Conservation (phyloP, 371 early-diverging fungal species). For the Mucor velutinosus region DNA sequence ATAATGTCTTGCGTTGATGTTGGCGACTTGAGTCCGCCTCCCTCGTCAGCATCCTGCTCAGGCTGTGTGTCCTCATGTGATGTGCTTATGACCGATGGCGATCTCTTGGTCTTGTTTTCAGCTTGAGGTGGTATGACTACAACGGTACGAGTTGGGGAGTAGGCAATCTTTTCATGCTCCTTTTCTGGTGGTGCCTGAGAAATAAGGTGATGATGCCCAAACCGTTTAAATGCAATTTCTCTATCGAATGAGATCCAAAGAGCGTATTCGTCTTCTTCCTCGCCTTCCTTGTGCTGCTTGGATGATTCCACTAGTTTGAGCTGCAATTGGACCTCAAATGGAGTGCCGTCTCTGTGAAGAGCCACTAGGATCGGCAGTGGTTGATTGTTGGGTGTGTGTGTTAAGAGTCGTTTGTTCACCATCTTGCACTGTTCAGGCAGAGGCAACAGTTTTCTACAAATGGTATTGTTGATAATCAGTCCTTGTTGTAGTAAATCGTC, state of each 20-base stretch:
- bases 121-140: background rate
- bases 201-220: constrained; percentile 33
- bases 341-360: constrained; percentile 68
- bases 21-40: constrained; percentile 1
- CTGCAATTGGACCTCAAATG: constrained; percentile 65
- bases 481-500: constrained; percentile 42
- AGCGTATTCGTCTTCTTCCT: constrained; percentile 59
- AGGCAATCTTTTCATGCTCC: background rate
- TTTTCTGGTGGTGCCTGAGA: constrained; percentile 1
- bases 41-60: background rate
- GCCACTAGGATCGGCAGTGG: constrained; percentile 57
- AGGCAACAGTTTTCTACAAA: constrained; percentile 34
- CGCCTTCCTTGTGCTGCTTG: background rate
- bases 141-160: background rate
- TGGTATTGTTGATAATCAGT: constrained; percentile 39
- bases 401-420: constrained; percentile 25
- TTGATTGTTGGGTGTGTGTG: constrained; percentile 38
- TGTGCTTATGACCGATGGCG: constrained; percentile 17
- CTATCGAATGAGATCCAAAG: constrained; percentile 75
- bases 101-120: background rate
- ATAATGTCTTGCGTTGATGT: constrained; percentile 7
- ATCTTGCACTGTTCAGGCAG: background rate
- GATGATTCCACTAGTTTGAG: constrained; percentile 49
- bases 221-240: constrained; percentile 53
- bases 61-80: constrained; percentile 7